Evolutionary conservation across 106 monocot genomes (phyloP), one percentile per base, ranked within the genome.

Genomic region (Dioscorea zingiberensis): DNA sequence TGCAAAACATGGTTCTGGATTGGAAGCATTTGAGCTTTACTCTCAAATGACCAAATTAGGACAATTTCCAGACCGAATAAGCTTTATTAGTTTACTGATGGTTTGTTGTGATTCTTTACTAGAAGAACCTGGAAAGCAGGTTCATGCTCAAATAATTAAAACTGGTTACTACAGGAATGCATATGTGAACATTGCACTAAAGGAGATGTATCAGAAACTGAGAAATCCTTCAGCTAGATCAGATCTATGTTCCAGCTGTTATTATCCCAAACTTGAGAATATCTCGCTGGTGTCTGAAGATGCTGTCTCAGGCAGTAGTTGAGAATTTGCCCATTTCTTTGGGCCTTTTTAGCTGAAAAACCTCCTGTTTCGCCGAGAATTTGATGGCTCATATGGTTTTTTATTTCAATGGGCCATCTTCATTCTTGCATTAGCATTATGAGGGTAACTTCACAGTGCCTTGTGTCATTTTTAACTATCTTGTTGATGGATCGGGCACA

Each of bases 71-170:
- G 75, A 84, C 71, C 68, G 22, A 0, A 69, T 79, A 63, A 79
- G 27, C 64, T 84, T 79, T 44, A 21, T 76, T 30, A 76, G 32
- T 65, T 3, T 79, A 15, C 67, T 84, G 58, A 55, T 59, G 38
- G 68, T 58, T 55, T 83, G 83, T 27, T 44, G 68, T 65, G 61
- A 76, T 23, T 44, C 56, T 47, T 76, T 54, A 15, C 64, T 84
- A 2, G 47, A 65, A 61, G 75, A 79, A 61, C 60, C 66, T 62
- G 75, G 79, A n/a, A 84, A 69, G 29, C 84, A 79, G 60, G 57
- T 84, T 55, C 76, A 76, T 72, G 67, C 74, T 21, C 83, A 78
- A n/a, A 66, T 72, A 55, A 45, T 83, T 48, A 78, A 83, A 75
- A 71, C 63, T 59, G 83, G 78, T 9, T 59, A 71, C 68, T 22